Base-by-base conservation (phyloP, 2,329 filamentous ascomycete species). In the Ploettnerulaceae sp. region DNA sequence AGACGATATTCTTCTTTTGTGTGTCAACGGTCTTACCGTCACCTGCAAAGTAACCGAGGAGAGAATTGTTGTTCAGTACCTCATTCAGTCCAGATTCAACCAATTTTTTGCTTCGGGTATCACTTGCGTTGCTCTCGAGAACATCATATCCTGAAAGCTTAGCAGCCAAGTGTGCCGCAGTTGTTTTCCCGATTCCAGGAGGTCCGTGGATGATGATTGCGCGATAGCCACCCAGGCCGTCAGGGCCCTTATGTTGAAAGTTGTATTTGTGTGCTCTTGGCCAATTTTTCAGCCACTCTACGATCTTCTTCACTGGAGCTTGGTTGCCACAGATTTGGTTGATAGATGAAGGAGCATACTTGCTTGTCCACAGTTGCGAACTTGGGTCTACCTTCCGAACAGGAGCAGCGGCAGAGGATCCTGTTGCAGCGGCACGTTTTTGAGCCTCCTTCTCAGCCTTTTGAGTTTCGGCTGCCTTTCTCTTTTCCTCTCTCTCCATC, bases 321-420 rank as follows among this genome's bases (percentile, higher is more conserved):
- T 97, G 97, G 69, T 98, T 98, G 54, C 93, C 93, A 64, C 91
- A 97, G 37, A 98, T 95, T 63, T 96, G 90, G 48, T 70, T 84
- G 33, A 94, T 73, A 45, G 84, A 77, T 1, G 85, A 86, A 2
- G 93, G 93, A 0, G 93, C 93, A 67, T 98, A 97, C 60, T 96
- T 97, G 34, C 84, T 86, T 1, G 93, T 98, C 85, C 93, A 95
- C 2, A 98, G 73, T 56, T 87, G 82, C 49, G 79, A 76, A 43
- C 81, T 74, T 28, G 73, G 65, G 18, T 60, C 62, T 0, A 72
- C 61, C 47, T 67, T 64, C 7, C 69, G 64, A n/a, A 68, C 56
- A 22, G 74, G 60, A 11, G 65, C 59, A 35, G 68, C 61, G 3
- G 68, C 37, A 12, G 69, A 72, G 38, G 60, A 61, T 33, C 66